phyloP scores from a whole-genome alignment of 2,329 filamentous ascomycete genomes.

The Stemphylium lycopersici region DNA sequence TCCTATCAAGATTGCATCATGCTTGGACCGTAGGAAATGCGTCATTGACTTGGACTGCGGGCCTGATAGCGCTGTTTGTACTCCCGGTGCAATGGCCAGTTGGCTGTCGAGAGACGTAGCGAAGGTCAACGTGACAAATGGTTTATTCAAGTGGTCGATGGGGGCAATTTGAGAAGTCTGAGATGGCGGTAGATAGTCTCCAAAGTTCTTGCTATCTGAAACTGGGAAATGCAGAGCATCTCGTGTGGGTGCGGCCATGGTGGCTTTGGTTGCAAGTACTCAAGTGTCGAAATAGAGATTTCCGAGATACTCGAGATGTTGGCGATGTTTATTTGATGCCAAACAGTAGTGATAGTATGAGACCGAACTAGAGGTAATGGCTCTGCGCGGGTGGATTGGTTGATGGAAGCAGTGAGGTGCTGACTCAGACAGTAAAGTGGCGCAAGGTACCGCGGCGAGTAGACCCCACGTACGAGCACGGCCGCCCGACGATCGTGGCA shows the following conservation, averaged over 20 bases:
- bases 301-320: background rate
- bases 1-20: conserved; percentile 85
- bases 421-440: conserved; percentile 19
- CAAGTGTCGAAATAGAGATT: background rate
- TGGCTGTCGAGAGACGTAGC: conserved; percentile 87
- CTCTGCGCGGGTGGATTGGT: background rate
- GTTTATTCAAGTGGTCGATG: conserved; percentile 6
- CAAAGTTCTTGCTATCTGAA: conserved; percentile 54
- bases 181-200: conserved; percentile 56
- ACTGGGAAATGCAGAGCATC: conserved; percentile 50
- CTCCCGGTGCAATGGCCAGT: conserved; percentile 75
- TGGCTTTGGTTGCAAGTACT: background rate
- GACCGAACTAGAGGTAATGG: too few species aligned
- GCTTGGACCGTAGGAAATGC: conserved; percentile 81
- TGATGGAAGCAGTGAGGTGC: background rate
- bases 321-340: too few species aligned
- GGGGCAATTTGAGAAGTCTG: conserved; percentile 3
- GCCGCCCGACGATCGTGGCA: conserved; percentile 24
- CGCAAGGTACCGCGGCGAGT: conserved; percentile 19
- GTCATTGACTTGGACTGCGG: conserved; percentile 89
- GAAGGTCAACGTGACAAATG: conserved; percentile 75
- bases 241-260: conserved; percentile 21
- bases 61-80: conserved; percentile 84
- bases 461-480: conserved; percentile 20
- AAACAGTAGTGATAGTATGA: background rate